These are phyloP conservation scores for Xylariaceae sp. DNA, from an alignment of 2,329 filamentous ascomycete genomes.

Conservation along the genomic window DNA sequence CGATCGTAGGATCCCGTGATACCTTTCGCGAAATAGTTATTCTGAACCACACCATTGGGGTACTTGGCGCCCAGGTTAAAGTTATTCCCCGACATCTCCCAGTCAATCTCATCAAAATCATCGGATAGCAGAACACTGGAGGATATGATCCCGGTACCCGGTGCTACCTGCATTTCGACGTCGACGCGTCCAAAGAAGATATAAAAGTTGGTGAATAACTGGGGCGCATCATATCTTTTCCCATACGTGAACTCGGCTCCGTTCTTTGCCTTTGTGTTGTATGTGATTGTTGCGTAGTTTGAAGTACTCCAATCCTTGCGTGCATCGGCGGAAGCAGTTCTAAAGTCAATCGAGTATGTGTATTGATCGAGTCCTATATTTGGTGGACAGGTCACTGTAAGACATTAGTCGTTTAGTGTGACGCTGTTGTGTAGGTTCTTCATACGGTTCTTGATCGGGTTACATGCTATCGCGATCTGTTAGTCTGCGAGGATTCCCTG, in stretches of 20 bases:
- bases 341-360: slow-evolving; percentile 21
- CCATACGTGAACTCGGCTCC: slow-evolving; percentile 20
- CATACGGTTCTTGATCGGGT: slow-evolving; percentile 16
- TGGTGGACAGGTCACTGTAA: slow-evolving; percentile 15
- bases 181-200: slow-evolving; percentile 19
- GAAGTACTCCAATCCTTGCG: slow-evolving; percentile 16
- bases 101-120: slow-evolving; percentile 22
- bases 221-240: slow-evolving; percentile 17
- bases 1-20: slow-evolving; percentile 16
- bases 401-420: not conserved
- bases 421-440: not conserved
- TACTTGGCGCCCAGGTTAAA: slow-evolving; percentile 16
- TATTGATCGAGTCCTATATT: slow-evolving; percentile 15
- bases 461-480: slow-evolving; percentile 8
- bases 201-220: slow-evolving; percentile 21
- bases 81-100: slow-evolving; percentile 23
- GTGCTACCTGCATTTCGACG: slow-evolving; percentile 21
- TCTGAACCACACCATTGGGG: slow-evolving; percentile 17
- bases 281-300: slow-evolving; percentile 18
- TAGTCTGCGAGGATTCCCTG: not conserved
- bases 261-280: slow-evolving; percentile 14
- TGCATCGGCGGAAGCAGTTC: slow-evolving; percentile 5
- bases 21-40: slow-evolving; percentile 16
- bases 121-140: slow-evolving; percentile 20
- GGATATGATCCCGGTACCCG: slow-evolving; percentile 19